A percentile compares a stretch with the other conserved stretches of the same genome.
Evolutionary conservation across 148 eudicot species (phyloP).

Genomic region (Fagopyrum homotropicum): DNA sequence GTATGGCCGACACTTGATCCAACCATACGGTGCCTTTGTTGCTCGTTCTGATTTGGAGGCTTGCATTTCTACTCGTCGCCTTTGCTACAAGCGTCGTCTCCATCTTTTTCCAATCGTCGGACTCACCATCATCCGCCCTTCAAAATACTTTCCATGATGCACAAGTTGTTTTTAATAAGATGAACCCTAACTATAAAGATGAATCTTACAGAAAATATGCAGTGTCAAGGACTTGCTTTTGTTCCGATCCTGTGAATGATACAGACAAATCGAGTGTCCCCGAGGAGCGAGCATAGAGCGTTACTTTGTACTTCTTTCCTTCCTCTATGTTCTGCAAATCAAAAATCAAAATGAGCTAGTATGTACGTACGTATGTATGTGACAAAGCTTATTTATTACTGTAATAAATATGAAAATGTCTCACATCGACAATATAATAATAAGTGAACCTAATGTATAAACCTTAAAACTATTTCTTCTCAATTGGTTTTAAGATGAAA

Average conservation of each 20-base stretch:
- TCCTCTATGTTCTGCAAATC: slow-evolving; percentile 26
- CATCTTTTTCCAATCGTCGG: slow-evolving; percentile 55
- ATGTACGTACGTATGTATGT: no score
- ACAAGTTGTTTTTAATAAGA: not conserved
- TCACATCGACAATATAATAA: no score
- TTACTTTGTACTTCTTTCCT: slow-evolving; percentile 26
- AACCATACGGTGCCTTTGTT: slow-evolving; percentile 65
- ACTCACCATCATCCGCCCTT: slow-evolving; percentile 37
- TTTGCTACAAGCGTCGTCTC: slow-evolving; percentile 41
- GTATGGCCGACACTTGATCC: slow-evolving; percentile 90
- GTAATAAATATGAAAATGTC: no score
- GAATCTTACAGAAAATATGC: slow-evolving; percentile 19
- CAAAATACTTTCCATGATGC: not conserved
- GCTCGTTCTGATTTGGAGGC: slow-evolving; percentile 63
- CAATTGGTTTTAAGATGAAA: no score
- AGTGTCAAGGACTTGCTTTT: slow-evolving; percentile 20
- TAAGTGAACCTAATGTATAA: no score
- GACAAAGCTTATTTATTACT: no score
- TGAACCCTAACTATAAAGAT: not conserved
- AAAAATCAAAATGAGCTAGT: not conserved
- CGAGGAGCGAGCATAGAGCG: slow-evolving; percentile 17
- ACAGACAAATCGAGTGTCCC: slow-evolving; percentile 17
- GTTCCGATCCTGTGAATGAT: slow-evolving; percentile 25
- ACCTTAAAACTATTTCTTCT: no score
- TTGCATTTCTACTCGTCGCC: slow-evolving; percentile 39